Percentiles rank a stretch among this genome's conserved stretches.
Evolutionary conservation across 176 grass and related monocot genomes (phyloP).

Genomic region (Neostapfia colusana): DNA sequence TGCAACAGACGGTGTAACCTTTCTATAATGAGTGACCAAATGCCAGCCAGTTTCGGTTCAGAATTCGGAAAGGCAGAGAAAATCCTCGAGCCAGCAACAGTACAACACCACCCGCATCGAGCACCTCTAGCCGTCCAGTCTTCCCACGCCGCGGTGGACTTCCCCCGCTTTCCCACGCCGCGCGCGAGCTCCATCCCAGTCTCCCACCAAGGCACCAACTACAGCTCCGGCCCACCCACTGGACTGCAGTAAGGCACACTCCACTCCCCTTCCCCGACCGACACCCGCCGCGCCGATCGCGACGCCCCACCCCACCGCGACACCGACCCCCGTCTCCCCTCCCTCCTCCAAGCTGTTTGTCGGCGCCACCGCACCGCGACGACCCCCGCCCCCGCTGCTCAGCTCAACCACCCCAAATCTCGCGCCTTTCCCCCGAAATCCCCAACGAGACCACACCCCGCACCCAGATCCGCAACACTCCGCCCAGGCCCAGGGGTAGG

Average conservation of each 20-base stretch:
- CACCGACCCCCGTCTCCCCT: constrained; percentile 52
- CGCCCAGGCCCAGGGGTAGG: background rate
- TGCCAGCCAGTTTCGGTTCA: background rate
- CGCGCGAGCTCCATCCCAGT: background rate
- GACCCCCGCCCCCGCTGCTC: constrained; percentile 18
- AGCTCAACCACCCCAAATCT: constrained; percentile 52
- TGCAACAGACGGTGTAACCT: background rate
- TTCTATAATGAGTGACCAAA: background rate
- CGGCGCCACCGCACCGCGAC: no score
- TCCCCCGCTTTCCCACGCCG: background rate
- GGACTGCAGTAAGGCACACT: constrained; percentile 47
- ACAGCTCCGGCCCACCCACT: constrained; percentile 14
- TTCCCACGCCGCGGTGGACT: constrained; percentile 6
- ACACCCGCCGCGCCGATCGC: constrained; percentile 46
- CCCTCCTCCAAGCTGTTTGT: constrained; percentile 46
- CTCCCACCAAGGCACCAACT: no score
- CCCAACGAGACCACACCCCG: constrained; percentile 19
- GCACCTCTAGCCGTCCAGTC: background rate
- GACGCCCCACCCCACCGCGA: constrained; percentile 55
- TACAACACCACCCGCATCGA: background rate
- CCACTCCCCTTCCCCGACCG: constrained; percentile 42
- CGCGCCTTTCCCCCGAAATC: constrained; percentile 44
- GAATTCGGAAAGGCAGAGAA: background rate
- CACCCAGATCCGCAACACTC: constrained; percentile 37
- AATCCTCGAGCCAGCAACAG: background rate